Percentiles rank a stretch among this genome's conserved stretches.
phyloP scores from a whole-genome alignment of 441 rosid species.

The Eruca vesicaria region DNA sequence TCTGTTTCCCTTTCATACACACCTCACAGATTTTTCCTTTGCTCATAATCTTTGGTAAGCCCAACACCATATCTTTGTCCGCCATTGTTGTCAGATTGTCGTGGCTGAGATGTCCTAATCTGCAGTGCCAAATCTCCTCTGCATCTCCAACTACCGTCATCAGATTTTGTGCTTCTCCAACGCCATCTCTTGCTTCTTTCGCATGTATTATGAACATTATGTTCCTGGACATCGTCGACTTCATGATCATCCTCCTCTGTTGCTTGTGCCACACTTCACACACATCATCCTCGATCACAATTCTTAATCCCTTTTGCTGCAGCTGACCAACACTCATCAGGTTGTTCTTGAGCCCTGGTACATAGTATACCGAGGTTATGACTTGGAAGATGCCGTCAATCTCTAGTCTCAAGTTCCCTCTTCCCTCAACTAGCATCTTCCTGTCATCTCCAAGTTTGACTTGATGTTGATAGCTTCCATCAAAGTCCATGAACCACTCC shows the following conservation, averaged over 20 bases:
- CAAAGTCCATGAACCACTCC: too few relatives aligned
- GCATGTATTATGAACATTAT: too few relatives aligned
- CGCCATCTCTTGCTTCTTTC: too few relatives aligned
- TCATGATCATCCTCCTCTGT: not conserved
- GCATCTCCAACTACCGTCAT: too few relatives aligned
- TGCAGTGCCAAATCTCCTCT: too few relatives aligned
- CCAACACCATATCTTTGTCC: too few relatives aligned
- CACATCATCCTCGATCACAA: not conserved
- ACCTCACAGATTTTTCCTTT: too few relatives aligned
- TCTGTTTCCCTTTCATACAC: not conserved
- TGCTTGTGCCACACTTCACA: not conserved
- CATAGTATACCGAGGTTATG: not conserved
- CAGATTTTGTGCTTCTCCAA: too few relatives aligned
- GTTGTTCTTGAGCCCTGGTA: not conserved
- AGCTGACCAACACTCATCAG: not conserved
- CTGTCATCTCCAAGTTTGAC: not conserved
- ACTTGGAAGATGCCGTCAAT: not conserved
- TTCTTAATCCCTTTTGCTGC: not conserved
- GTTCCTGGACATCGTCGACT: too few relatives aligned
- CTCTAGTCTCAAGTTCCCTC: not conserved
- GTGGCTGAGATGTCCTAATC: too few relatives aligned
- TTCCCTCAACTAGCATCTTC: not conserved
- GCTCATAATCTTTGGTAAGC: too few relatives aligned
- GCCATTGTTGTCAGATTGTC: too few relatives aligned
- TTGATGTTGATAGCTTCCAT: not conserved